A percentile compares a stretch with the other conserved stretches of the same genome.
phyloP scores from a whole-genome alignment of 78 protist genomes.

The Chrysochromulina tobinii region DNA sequence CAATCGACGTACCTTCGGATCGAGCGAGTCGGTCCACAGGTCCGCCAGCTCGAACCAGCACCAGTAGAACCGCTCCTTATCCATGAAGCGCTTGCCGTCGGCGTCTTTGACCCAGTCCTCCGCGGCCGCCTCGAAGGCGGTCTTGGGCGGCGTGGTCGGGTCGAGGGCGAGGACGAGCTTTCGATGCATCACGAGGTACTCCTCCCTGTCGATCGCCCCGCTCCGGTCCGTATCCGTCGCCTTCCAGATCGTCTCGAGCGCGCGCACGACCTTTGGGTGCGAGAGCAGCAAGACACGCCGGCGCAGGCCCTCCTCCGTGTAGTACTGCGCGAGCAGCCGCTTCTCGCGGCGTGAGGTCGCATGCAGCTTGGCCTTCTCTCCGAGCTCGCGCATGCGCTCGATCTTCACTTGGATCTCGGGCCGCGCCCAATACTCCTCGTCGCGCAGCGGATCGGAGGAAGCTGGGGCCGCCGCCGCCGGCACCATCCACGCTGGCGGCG shows the following conservation, averaged over 20 bases:
- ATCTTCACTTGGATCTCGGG: too few relatives aligned
- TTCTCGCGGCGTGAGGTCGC: too few relatives aligned
- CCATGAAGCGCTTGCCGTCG: background rate
- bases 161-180: background rate
- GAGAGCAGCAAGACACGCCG: background rate
- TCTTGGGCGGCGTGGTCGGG: background rate
- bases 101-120: background rate
- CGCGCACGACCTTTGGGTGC: background rate
- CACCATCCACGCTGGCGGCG: too few relatives aligned
- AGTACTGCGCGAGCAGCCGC: background rate
- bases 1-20: background rate
- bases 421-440: too few relatives aligned
- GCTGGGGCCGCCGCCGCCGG: too few relatives aligned
- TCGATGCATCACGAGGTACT: background rate
- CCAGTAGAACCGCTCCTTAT: background rate
- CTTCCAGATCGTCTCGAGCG: background rate
- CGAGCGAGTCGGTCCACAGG: background rate
- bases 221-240: background rate
- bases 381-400: too few relatives aligned
- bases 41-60: conserved; percentile 4
- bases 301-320: background rate
- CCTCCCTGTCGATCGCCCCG: background rate
- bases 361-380: too few relatives aligned
- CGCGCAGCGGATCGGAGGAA: too few relatives aligned
- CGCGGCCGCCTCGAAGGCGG: background rate